phyloP scores from a whole-genome alignment of 331 rosid genomes.

The Rosa hybrid region DNA sequence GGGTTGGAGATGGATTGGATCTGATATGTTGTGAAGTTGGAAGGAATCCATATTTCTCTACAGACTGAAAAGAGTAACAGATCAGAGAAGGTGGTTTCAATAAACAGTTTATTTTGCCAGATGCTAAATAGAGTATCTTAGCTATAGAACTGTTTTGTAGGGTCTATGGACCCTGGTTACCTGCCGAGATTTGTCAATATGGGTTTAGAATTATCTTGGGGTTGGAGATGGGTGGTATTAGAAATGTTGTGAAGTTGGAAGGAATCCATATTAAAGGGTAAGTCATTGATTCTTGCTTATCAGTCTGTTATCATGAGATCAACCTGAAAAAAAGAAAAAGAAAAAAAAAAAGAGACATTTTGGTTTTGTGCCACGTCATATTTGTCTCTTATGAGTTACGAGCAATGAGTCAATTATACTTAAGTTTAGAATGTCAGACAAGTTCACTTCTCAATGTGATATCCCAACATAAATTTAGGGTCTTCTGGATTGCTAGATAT shows the following conservation, averaged over 20 bases:
- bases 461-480: too few species aligned
- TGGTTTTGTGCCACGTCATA: too few species aligned
- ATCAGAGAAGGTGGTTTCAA: not conserved
- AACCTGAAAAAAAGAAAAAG: too few species aligned
- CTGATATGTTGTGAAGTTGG: not conserved
- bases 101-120: not conserved
- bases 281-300: conserved; percentile 1
- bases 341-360: too few species aligned
- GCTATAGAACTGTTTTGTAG: not conserved
- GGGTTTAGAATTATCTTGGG: not conserved
- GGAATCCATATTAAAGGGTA: not conserved
- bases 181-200: not conserved
- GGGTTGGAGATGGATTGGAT: not conserved
- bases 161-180: not conserved
- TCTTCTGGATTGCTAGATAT: not conserved
- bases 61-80: not conserved
- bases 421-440: not conserved
- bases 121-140: not conserved
- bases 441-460: not conserved
- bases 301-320: not conserved
- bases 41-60: not conserved
- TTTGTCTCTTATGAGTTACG: too few species aligned
- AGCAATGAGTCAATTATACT: too few species aligned
- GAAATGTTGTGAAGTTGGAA: not conserved
- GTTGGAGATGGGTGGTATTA: not conserved